These are phyloP conservation scores for Plasmodium vivax DNA, from an alignment of 169 alveolate genomes.

Conservation along the genomic window DNA sequence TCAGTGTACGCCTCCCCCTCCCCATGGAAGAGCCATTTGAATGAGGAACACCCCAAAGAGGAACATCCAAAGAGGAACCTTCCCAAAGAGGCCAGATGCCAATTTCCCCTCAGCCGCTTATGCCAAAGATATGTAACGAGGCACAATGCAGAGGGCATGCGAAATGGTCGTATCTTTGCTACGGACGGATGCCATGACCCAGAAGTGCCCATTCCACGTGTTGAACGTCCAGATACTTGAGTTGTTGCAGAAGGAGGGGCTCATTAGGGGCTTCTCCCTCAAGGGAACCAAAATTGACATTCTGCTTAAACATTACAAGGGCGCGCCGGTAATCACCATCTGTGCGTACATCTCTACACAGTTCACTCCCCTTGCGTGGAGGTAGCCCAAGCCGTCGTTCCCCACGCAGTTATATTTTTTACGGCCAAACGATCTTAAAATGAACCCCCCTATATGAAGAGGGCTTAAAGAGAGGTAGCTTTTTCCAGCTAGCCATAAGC, in stretches of 20 bases:
- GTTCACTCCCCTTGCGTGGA: neutral
- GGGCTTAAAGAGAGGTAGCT: neutral
- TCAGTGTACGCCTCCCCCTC: neutral
- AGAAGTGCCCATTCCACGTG: constrained; percentile 87
- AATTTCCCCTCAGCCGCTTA: neutral
- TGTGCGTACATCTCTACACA: neutral
- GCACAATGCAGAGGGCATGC: constrained; percentile 90
- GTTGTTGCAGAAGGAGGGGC: constrained; percentile 88
- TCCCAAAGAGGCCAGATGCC: neutral
- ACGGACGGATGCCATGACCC: constrained; percentile 86
- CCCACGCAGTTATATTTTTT: neutral
- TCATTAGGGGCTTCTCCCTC: constrained; percentile 89
- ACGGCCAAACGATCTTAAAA: neutral
- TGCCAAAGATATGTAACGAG: neutral
- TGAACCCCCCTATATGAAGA: neutral
- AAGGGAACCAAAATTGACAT: constrained; percentile 90
- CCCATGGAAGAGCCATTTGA: neutral
- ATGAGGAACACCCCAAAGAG: neutral
- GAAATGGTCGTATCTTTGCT: constrained; percentile 91
- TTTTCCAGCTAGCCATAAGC: neutral
- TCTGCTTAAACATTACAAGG: constrained; percentile 90
- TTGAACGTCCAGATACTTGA: constrained; percentile 88
- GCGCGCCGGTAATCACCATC: constrained; percentile 79
- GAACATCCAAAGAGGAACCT: neutral
- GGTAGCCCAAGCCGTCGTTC: neutral